A percentile compares a stretch with the other conserved stretches of the same genome.
These are phyloP conservation scores for Cadophora sp. DNA, from an alignment of 2,329 filamentous ascomycete genomes.

Conservation along the genomic window DNA sequence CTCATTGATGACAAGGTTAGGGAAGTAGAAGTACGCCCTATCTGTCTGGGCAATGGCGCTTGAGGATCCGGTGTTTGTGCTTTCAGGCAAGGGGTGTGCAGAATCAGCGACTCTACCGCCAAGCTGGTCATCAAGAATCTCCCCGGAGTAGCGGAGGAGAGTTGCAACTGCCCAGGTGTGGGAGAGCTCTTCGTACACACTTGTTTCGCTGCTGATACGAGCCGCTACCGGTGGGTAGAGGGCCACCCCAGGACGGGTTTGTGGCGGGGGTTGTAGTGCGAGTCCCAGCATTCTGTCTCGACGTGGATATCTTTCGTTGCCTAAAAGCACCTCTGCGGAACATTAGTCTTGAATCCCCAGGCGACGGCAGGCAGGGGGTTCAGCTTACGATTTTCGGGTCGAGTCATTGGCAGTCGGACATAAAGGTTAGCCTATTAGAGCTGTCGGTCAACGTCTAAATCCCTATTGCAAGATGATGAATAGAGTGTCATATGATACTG, in stretches of 20 bases:
- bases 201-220: conserved; percentile 37
- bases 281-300: conserved; percentile 34
- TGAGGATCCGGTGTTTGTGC: conserved; percentile 20
- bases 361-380: background rate
- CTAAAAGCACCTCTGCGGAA: conserved; percentile 17
- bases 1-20: conserved; percentile 40
- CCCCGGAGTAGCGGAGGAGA: conserved; percentile 40
- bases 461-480: background rate
- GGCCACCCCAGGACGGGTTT: conserved; percentile 35
- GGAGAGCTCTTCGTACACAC: conserved; percentile 40
- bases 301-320: conserved; percentile 21
- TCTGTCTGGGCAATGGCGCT: conserved; percentile 29
- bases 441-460: background rate
- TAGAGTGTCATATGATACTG: conserved; percentile 1
- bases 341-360: background rate
- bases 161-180: conserved; percentile 41
- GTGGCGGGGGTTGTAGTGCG: conserved; percentile 41
- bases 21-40: conserved; percentile 44
- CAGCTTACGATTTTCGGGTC: conserved; percentile 18
- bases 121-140: conserved; percentile 39
- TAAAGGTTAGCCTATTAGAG: background rate
- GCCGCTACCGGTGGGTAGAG: conserved; percentile 42
- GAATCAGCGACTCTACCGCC: conserved; percentile 41
- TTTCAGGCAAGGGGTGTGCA: conserved; percentile 41
- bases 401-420: conserved; percentile 1